Evolutionary conservation across 2,329 filamentous ascomycete genomes (phyloP), one percentile per base, ranked within the genome.

Genomic region (Botrytis galanthina): DNA sequence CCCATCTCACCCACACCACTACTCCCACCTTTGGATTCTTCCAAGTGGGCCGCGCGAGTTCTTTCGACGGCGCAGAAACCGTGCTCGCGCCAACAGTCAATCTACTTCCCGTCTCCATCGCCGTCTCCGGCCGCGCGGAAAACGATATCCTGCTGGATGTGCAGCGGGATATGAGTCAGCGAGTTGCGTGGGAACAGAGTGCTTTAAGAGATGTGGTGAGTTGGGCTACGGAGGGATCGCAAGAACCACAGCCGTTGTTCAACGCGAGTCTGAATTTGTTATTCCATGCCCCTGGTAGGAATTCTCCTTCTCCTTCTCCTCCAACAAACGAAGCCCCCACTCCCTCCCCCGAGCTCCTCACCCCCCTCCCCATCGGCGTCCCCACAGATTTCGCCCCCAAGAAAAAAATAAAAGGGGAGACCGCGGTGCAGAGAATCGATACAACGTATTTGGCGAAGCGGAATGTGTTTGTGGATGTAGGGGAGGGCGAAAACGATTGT

Each of bases 391-490:
- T 42, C 12, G 46, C 67, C 22, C 37, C 46, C 18, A 59, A 59
- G 12, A 35, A 18, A 42, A 70, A 42, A 18, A 60, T 70, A 5
- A 18, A 32, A 3, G 67, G 67, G 4, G 67, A 57, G 14, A 39
- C 51, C 5, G 51, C 51, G 0, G 51, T 70, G 9, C 35, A 60
- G 51, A 20, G 18, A 6, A 22, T 70, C 32, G 51, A 70, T 12
- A 60, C 67, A 1, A 16, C 12, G 26, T 70, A 57, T 35, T 44
- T 44, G 51, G 67, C 32, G 18, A 46, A 46, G 54, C 46, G 39
- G 12, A 60, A 60, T 26, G 14, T 70, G 54, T 70, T 70, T 70
- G 54, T 70, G 9, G 68, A 70, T 70, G 39, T 60, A 4, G 68
- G 51, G 1, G 48, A 42, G 12, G 54, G 68, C 5, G 68, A 29